phyloP scores from a whole-genome alignment of 2,329 filamentous ascomycete genomes.

The Colletotrichum cereale region DNA sequence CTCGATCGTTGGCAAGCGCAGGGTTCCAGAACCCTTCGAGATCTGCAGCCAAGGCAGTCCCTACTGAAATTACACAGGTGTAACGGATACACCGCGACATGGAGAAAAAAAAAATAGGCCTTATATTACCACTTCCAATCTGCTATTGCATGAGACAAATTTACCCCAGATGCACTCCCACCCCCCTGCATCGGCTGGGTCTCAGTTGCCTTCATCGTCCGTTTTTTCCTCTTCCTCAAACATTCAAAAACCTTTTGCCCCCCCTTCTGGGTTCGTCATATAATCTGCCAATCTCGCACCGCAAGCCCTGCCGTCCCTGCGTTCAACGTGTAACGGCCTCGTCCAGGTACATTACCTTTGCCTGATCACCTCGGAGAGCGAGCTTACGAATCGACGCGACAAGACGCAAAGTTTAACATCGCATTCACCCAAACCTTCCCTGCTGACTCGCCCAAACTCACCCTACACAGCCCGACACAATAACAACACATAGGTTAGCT shows the following conservation, averaged over 20 bases:
- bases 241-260: conserved; percentile 2
- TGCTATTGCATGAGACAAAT: background rate
- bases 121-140: no score
- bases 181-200: background rate
- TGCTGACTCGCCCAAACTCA: background rate
- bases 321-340: no score
- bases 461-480: background rate
- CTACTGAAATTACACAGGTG: no score
- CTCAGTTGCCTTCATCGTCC: background rate
- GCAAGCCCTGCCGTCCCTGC: conserved; percentile 10
- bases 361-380: background rate
- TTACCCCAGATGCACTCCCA: background rate
- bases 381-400: conserved; percentile 32
- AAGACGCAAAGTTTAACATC: conserved; percentile 31
- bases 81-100: no score
- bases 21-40: background rate
- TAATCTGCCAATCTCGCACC: background rate
- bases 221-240: background rate
- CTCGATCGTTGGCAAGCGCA: background rate
- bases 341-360: no score
- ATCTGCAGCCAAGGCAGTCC: background rate
- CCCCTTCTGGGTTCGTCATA: background rate
- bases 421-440: background rate
- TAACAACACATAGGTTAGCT: no score
- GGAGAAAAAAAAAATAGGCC: no score